Evolutionary conservation across 768 basidiomycete genomes (phyloP).

Genomic region (Russula sp.): DNA sequence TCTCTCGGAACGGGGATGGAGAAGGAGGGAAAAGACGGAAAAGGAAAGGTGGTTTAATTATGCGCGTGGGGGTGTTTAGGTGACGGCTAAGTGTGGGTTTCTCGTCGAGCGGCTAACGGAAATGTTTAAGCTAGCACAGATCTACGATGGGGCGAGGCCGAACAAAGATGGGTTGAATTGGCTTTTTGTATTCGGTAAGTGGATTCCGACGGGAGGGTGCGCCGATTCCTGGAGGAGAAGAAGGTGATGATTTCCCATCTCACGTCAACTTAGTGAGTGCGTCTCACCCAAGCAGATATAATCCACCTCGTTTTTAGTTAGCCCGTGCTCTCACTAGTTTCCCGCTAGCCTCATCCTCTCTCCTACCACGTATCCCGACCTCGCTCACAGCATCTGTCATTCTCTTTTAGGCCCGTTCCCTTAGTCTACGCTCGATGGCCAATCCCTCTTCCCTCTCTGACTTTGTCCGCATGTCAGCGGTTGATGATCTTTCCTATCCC

Average conservation of each 20-base stretch:
- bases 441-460: constrained; percentile 20
- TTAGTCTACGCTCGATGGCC: constrained; percentile 12
- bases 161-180: constrained; percentile 21
- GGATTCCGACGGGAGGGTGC: constrained; percentile 16
- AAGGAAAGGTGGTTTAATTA: constrained; percentile 21
- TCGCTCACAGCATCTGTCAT: constrained; percentile 1
- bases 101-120: constrained; percentile 20
- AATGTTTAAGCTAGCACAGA: constrained; percentile 21
- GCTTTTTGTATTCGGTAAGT: constrained; percentile 16
- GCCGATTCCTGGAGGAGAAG: constrained; percentile 14
- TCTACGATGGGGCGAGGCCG: constrained; percentile 17
- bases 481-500: constrained; percentile 21
- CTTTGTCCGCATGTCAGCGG: constrained; percentile 22
- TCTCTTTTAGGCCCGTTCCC: constrained; percentile 9
- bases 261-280: constrained; percentile 3
- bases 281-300: constrained; percentile 6
- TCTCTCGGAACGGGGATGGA: constrained; percentile 17
- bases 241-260: constrained; percentile 14
- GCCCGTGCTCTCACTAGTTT: constrained; percentile 9
- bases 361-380: neutral
- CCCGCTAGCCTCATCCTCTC: constrained; percentile 9
- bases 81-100: constrained; percentile 17
- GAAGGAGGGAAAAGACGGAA: neutral
- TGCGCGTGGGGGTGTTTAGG: neutral
- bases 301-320: constrained; percentile 20